phyloP scores from a whole-genome alignment of 371 early-diverging fungal genomes.

The Amoeboaphelidium occidentale region DNA sequence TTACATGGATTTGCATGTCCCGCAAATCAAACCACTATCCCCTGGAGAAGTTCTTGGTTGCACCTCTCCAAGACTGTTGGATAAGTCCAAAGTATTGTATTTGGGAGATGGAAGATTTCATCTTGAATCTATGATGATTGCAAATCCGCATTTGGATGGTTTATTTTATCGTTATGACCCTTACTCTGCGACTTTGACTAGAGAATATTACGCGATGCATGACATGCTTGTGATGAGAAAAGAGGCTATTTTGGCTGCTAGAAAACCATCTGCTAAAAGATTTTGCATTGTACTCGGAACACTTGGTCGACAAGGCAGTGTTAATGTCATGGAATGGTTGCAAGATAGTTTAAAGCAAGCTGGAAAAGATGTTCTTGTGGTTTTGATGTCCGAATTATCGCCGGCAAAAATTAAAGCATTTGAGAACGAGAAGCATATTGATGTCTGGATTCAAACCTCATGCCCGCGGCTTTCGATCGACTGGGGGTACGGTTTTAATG shows the following conservation, averaged over 20 bases:
- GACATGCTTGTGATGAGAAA: conserved; percentile 70
- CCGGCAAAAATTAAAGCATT: conserved; percentile 71
- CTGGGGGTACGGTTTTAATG: conserved; percentile 93
- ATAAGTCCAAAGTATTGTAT: neutral
- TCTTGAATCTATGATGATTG: conserved; percentile 97
- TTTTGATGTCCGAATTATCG: conserved; percentile 81
- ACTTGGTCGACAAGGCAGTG: conserved; percentile 95
- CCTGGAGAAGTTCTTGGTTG: conserved; percentile 98
- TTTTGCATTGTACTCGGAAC: conserved; percentile 87
- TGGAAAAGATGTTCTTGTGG: conserved; percentile 37
- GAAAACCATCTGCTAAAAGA: conserved; percentile 28
- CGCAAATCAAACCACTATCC: conserved; percentile 85
- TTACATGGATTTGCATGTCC: conserved; percentile 40
- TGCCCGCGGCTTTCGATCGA: conserved; percentile 97
- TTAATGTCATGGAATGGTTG: conserved; percentile 62
- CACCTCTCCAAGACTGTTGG: conserved; percentile 67
- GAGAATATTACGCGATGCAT: conserved; percentile 77
- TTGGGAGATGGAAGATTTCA: conserved; percentile 99
- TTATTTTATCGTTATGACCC: conserved; percentile 82
- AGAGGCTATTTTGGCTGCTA: conserved; percentile 46
- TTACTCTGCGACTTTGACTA: conserved; percentile 67
- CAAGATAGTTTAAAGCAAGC: conserved; percentile 30
- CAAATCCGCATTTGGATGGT: conserved; percentile 73
- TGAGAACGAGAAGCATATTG: conserved; percentile 50
- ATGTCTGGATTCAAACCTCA: conserved; percentile 87